A percentile compares a stretch with the other conserved stretches of the same genome.
These are phyloP conservation scores for Nemania sp. DNA, from an alignment of 2,329 filamentous ascomycete genomes.

Conservation along the genomic window DNA sequence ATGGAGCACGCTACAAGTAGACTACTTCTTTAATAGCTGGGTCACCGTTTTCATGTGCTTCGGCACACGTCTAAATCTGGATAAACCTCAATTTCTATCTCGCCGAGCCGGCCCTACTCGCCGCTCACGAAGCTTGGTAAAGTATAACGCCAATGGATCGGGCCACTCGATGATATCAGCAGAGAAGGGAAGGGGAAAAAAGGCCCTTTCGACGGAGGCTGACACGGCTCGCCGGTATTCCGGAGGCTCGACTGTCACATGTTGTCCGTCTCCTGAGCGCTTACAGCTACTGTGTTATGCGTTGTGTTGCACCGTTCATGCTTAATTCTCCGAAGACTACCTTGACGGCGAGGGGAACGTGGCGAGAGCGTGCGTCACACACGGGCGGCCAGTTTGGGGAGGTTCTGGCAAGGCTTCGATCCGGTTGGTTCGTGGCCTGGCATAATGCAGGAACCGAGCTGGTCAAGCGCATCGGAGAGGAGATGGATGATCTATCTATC, in stretches of 20 bases:
- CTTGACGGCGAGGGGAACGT: background rate
- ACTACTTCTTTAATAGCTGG: too few species aligned
- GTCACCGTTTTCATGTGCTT: background rate
- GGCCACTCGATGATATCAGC: background rate
- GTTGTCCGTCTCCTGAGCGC: too few species aligned
- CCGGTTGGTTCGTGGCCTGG: background rate
- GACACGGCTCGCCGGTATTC: background rate
- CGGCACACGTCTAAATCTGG: slow-evolving; percentile 12
- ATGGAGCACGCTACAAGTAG: too few species aligned
- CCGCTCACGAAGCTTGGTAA: background rate
- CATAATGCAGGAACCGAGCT: background rate
- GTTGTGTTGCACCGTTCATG: too few species aligned
- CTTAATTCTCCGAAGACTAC: background rate
- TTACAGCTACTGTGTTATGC: too few species aligned
- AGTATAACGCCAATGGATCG: slow-evolving; percentile 6
- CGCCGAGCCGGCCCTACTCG: slow-evolving; percentile 9
- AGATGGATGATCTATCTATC: background rate
- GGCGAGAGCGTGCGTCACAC: background rate
- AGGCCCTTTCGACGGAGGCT: background rate
- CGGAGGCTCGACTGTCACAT: background rate
- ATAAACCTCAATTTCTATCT: slow-evolving; percentile 13
- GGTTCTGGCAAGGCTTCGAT: background rate
- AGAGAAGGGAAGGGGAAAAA: too few species aligned
- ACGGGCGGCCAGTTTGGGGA: background rate
- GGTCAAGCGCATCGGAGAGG: background rate